phyloP scores from a whole-genome alignment of 2,329 filamentous ascomycete genomes.

The Botrytis pseudocinerea region DNA sequence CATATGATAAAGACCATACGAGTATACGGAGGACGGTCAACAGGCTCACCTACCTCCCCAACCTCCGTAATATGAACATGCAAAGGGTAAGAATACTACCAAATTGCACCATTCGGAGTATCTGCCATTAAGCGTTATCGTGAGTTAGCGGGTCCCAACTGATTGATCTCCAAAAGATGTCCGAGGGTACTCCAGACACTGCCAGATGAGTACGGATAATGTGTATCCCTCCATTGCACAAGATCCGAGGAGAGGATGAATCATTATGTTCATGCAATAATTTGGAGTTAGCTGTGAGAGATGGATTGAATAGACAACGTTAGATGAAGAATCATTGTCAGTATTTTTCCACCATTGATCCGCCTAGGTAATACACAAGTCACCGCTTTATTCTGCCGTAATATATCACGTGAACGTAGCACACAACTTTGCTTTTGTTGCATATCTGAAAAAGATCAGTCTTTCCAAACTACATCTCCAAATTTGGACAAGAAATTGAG shows the following conservation, averaged over 20 bases:
- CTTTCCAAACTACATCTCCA: background rate
- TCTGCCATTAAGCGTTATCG: background rate
- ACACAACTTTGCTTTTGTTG: background rate
- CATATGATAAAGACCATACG: background rate
- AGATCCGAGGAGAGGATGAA: background rate
- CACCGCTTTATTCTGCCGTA: background rate
- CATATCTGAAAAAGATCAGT: background rate
- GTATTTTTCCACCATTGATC: background rate
- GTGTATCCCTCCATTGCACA: background rate
- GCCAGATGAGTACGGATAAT: background rate
- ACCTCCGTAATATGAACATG: background rate
- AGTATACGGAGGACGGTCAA: background rate
- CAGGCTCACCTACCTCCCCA: background rate
- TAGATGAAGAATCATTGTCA: too few relatives aligned
- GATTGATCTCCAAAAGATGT: background rate
- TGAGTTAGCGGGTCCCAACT: background rate
- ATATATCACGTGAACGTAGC: accelerated
- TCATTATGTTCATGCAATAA: background rate
- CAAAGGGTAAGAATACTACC: background rate
- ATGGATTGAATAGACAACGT: too few relatives aligned
- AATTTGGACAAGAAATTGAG: background rate
- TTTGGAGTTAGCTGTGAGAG: background rate
- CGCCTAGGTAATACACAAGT: background rate
- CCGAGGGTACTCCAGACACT: background rate
- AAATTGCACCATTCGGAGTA: background rate